Evolutionary conservation across 495 filamentous ascomycete genomes (phyloP).

Genomic region (Lophium mytilinum): DNA sequence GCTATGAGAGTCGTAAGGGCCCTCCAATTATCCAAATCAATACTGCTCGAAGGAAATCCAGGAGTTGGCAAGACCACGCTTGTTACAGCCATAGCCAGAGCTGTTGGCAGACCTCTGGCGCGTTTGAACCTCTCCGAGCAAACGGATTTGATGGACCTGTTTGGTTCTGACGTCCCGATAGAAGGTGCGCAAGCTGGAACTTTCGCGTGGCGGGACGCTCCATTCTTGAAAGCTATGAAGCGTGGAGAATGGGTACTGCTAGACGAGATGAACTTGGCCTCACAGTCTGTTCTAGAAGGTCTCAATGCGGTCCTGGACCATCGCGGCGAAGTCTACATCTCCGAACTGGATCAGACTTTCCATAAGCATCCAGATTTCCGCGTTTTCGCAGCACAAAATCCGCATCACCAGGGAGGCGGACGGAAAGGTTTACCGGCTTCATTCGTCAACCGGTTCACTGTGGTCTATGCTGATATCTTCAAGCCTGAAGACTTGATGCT

Average conservation of each 20-base stretch:
- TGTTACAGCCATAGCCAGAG: slow-evolving; percentile 70
- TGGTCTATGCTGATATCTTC: slow-evolving; percentile 91
- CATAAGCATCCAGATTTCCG: slow-evolving; percentile 79
- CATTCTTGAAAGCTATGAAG: slow-evolving; percentile 94
- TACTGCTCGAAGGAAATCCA: slow-evolving; percentile 89
- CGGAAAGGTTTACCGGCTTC: slow-evolving; percentile 91
- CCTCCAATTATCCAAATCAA: slow-evolving; percentile 81
- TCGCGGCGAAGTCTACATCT: slow-evolving; percentile 89
- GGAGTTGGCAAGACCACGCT: slow-evolving; percentile 97
- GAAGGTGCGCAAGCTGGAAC: slow-evolving; percentile 80
- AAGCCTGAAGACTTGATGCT: slow-evolving; percentile 67
- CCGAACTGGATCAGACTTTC: slow-evolving; percentile 90
- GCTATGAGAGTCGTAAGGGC: slow-evolving; percentile 84
- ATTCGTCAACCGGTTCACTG: slow-evolving; percentile 96
- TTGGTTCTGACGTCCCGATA: slow-evolving; percentile 92
- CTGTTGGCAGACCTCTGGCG: slow-evolving; percentile 70
- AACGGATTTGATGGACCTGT: slow-evolving; percentile 93
- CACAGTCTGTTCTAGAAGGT: slow-evolving; percentile 93
- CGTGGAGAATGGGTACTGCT: slow-evolving; percentile 90
- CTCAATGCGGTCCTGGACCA: slow-evolving; percentile 97
- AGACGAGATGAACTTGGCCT: slow-evolving; percentile 98
- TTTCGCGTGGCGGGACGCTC: slow-evolving; percentile 92
- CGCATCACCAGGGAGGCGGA: slow-evolving; percentile 92
- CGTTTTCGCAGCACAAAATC: slow-evolving; percentile 95
- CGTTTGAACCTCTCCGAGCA: slow-evolving; percentile 97